phyloP scores from a whole-genome alignment of 179 eudicot genomes.

The Patellifolia procumbens region DNA sequence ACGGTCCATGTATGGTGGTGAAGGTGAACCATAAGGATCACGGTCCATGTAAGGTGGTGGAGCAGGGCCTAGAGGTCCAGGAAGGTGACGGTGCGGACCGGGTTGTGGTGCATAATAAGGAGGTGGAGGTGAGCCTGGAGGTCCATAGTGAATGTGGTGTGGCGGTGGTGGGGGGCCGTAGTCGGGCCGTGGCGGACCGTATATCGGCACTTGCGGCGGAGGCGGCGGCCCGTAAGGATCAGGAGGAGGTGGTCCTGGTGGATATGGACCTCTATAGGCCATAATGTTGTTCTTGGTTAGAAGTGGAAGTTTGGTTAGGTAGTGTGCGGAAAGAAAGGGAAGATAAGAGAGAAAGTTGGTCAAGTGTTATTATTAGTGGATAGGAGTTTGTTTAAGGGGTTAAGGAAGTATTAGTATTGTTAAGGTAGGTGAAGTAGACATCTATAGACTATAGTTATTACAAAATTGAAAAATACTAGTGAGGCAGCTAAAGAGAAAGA shows the following conservation, averaged over 20 bases:
- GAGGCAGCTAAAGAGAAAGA: not conserved
- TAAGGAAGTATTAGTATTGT: not conserved
- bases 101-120: conserved; percentile 20
- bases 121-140: conserved; percentile 40
- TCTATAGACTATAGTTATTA: no score
- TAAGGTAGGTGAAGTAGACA: conserved; percentile 15
- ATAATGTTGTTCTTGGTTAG: not conserved
- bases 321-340: not conserved
- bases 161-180: conserved; percentile 23
- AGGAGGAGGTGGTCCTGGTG: conserved; percentile 34
- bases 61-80: conserved; percentile 23
- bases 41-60: conserved; percentile 16
- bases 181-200: conserved; percentile 7
- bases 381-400: conserved; percentile 1
- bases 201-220: conserved; percentile 25
- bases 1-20: conserved; percentile 25
- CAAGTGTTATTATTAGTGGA: not conserved
- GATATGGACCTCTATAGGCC: conserved; percentile 32
- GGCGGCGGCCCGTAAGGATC: conserved; percentile 31
- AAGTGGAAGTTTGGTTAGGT: not conserved
- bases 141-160: conserved; percentile 25
- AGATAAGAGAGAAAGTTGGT: not conserved
- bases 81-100: not conserved
- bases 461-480: no score
- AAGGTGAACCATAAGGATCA: conserved; percentile 22